These are phyloP conservation scores for Tetratostichococcus sp. DNA, from an alignment of 139 green algal species.

Conservation along the genomic window DNA sequence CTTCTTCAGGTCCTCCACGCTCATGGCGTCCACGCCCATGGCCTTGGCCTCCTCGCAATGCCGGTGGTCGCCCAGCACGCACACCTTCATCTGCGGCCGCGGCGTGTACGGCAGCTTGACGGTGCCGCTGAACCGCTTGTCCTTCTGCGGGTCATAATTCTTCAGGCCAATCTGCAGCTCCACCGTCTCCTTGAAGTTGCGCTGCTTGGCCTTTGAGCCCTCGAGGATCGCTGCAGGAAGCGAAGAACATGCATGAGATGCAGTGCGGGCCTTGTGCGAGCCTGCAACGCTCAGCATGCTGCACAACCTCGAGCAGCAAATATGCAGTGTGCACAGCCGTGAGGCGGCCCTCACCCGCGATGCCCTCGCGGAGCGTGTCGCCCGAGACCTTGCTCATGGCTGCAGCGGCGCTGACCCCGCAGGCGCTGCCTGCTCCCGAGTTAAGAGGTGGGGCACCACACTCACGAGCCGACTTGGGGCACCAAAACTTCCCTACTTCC, in stretches of 20 bases:
- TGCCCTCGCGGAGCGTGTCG: conserved; percentile 68
- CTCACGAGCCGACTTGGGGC: too few relatives aligned
- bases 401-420: conserved; percentile 8
- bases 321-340: background rate
- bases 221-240: conserved; percentile 61
- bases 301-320: background rate
- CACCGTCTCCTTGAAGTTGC: conserved; percentile 98
- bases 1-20: conserved; percentile 98
- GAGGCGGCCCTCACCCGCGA: conserved; percentile 36
- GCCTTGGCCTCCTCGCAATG: conserved; percentile 91
- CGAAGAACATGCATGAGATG: too few relatives aligned
- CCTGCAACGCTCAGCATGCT: too few relatives aligned
- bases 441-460: too few relatives aligned
- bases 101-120: conserved; percentile 96
- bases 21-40: conserved; percentile 85
- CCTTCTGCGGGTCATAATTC: conserved; percentile 99
- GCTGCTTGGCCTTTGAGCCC: conserved; percentile 79
- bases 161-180: conserved; percentile 99
- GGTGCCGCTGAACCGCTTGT: conserved; percentile 99
- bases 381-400: conserved; percentile 69
- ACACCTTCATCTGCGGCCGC: conserved; percentile 90
- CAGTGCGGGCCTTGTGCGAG: too few relatives aligned
- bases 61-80: conserved; percentile 97
- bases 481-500: too few relatives aligned
- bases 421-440: background rate